Base-by-base conservation (phyloP, 768 basidiomycete species). In the Tylopilus sp. region DNA sequence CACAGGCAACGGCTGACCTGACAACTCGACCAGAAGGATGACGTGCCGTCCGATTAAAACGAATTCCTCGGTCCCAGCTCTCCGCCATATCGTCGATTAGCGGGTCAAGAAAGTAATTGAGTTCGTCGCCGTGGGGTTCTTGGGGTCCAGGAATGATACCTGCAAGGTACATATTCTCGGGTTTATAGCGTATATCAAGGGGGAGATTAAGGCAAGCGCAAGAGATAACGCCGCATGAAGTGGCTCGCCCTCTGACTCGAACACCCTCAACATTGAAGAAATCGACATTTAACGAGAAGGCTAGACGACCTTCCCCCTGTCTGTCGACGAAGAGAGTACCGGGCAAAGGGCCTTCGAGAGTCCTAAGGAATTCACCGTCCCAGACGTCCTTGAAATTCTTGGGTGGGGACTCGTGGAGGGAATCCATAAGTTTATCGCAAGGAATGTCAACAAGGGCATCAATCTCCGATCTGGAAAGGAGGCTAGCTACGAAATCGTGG, bases 141-240 rank as follows among this genome's bases (percentile, higher is more conserved):
- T 60, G 47, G 0, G 75, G 76, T 0, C 76, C 70, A 1, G 72
- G 74, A 5, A 75, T 16, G 16, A 33, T 33, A 5, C 4, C 4
- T 11, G 31, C 31, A 33, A 33, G 31, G 31, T 33, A 33, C 71
- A 36, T 63, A 54, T 80, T 74, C 24, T 76, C 67, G 0, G 59
- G 58, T 11, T 67, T 65, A 52, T 74, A 76, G 4, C 64, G 57
- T 2, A 71, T 48, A 22, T 71, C 55, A 0, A 61, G 63, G 1
- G 74, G 74, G 0, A 78, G 64, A 44, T 76, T 76, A 1, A 62
- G 31, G 16, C 55, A 63, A 1, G 58, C 49, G 24, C 45, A 47
- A 6, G 45, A 47, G 24, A 47, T 47, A 33, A 47, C 45, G 33
- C 45, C n/a, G 13, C 45, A 47, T 3, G 45, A 47, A 4, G 25